Conservation (phyloP, 2,329 filamentous ascomycete genomes). For the Stagonosporopsis rhizophila region DNA sequence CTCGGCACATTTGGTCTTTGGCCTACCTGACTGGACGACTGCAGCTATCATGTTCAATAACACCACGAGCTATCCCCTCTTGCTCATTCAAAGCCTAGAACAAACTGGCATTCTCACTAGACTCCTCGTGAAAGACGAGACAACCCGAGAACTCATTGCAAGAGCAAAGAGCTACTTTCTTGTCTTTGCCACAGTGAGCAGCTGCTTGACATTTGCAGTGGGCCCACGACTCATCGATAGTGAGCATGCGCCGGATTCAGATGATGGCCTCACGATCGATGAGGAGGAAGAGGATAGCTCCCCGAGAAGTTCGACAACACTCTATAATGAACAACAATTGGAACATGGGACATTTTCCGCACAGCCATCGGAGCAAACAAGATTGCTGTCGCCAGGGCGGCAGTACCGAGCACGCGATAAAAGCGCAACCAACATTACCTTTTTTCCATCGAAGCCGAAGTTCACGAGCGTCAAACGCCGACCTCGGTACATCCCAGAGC, state of each 20-base stretch:
- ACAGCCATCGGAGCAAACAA: conserved; percentile 20
- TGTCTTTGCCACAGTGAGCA: conserved; percentile 68
- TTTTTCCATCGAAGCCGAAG: conserved; percentile 41
- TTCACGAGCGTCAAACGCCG: conserved; percentile 32
- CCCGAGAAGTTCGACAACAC: background rate
- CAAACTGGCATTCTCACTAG: conserved; percentile 63
- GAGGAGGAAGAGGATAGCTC: background rate
- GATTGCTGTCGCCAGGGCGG: conserved; percentile 13
- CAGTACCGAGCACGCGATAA: conserved; percentile 18
- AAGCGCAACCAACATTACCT: conserved; percentile 34
- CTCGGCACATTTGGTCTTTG: conserved; percentile 52
- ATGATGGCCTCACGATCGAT: conserved; percentile 25
- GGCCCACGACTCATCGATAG: conserved; percentile 65
- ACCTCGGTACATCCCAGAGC: conserved; percentile 34
- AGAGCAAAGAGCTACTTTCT: conserved; percentile 71
- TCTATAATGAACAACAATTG: background rate
- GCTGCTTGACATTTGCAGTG: conserved; percentile 68
- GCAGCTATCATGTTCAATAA: conserved; percentile 64
- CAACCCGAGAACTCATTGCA: conserved; percentile 57
- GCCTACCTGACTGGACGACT: conserved; percentile 61
- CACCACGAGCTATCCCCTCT: conserved; percentile 60
- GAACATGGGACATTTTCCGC: background rate
- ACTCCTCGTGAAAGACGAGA: conserved; percentile 54
- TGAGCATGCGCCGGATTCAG: conserved; percentile 38
- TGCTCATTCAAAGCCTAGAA: conserved; percentile 59